Evolutionary conservation across 192 early-diverging fungal species (phyloP), one percentile per base, ranked within the genome.

Genomic region (Chytriomyces hyalinus): DNA sequence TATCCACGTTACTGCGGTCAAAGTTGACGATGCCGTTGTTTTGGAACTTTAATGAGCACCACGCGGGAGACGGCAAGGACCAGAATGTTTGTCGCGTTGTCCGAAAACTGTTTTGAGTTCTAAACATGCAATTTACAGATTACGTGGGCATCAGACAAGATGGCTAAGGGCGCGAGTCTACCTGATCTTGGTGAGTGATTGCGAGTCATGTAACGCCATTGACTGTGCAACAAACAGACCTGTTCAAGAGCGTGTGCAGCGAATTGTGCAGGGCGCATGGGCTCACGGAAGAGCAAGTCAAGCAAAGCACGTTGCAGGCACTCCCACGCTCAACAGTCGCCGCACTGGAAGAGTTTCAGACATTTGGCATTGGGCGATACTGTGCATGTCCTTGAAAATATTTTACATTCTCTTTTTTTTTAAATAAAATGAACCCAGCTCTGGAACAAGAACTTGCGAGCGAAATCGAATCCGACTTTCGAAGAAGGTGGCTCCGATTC

Each of bases 371-470:
- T 57, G 20, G 4, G 20, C 53, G 53, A 57, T 57, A 57, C 20
- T 13, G 20, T 57, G 1, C 53, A n/a, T n/a, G 53, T 3, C 53
- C 36, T 36, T 36, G 36, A 36, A 36, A 36, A 57, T 57, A 57
- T 20, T 57, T 57, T 13, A 57, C 53, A 20, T 36, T 36, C 36
- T 36, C 36, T 4, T 57, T 57, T 57, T 57, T 57, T 57, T 57
- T 13, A 57, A 57, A 57, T 13, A 57, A 57, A 57, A 57, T 57
- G 13, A 57, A 57, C 20, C 20, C 53, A 20, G 53, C 53, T 20
- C 66, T 61, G 73, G 73, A 75, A 66, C 73, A 75, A 62, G 73
- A 75, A 20, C 73, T 75, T 6, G 73, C 73, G 9, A 48, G 44
- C 36, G 73, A 75, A 75, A 57, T 75, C 13, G 73, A 75, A 75